A percentile compares a stretch with the other conserved stretches of the same genome.
Evolutionary conservation across 1,284 basidiomycete genomes (phyloP).

Genomic region (Ustilago curta): DNA sequence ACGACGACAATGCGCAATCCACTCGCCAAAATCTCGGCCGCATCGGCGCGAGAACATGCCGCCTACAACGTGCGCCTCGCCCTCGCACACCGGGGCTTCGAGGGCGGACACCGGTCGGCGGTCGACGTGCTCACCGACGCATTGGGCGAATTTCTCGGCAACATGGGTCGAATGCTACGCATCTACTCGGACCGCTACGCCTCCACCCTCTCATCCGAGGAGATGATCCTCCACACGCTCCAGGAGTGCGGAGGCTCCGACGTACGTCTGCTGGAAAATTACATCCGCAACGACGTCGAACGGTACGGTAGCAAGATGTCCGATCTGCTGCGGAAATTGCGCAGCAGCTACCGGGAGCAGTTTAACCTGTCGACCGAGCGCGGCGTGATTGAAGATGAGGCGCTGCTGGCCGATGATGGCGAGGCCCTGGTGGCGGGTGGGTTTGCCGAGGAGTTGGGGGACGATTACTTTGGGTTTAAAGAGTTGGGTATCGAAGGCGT

Average conservation of each 20-base stretch:
- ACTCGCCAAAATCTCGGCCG: conserved; percentile 25
- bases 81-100: conserved; percentile 66
- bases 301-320: conserved; percentile 80
- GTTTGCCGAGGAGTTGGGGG: conserved; percentile 87
- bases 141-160: conserved; percentile 82
- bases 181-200: conserved; percentile 85
- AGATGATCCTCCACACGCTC: conserved; percentile 89
- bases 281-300: conserved; percentile 88
- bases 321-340: conserved; percentile 87
- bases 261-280: conserved; percentile 82
- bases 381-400: conserved; percentile 74
- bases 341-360: conserved; percentile 81
- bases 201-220: conserved; percentile 83
- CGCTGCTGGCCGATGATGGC: conserved; percentile 84
- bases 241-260: conserved; percentile 85
- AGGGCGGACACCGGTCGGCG: conserved; percentile 71
- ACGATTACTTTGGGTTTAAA: conserved; percentile 90
- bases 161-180: conserved; percentile 86
- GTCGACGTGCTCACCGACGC: conserved; percentile 85
- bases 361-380: conserved; percentile 73
- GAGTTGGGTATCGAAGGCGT: conserved; percentile 92
- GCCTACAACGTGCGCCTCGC: conserved; percentile 52
- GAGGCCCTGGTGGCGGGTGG: conserved; percentile 81
- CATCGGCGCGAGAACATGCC: conserved; percentile 48
- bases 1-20: conserved; percentile 15